Percentiles rank a stretch among this genome's conserved stretches.
Evolutionary conservation across 371 early-diverging fungal species (phyloP).

Genomic region (Batkoa obscura): DNA sequence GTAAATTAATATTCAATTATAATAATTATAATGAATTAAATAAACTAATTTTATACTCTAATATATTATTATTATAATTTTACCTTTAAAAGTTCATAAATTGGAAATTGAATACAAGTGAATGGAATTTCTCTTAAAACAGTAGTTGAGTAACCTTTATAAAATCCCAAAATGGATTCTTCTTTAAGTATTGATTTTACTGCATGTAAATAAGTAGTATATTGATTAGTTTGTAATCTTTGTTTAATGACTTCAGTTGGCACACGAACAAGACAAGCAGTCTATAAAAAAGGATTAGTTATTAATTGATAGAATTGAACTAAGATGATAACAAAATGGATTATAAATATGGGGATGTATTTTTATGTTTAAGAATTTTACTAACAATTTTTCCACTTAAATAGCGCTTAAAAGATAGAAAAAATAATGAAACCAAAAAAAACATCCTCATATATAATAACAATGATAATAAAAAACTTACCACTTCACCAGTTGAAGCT

Average conservation of each 20-base stretch:
- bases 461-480: constrained; percentile 15
- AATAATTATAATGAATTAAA: neutral
- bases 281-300: constrained; percentile 28
- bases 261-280: constrained; percentile 81
- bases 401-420: too few relatives aligned
- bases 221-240: constrained; percentile 81
- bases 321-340: too few relatives aligned
- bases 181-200: constrained; percentile 29
- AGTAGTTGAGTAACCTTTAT: constrained; percentile 78
- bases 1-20: neutral
- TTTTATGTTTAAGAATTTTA: too few relatives aligned
- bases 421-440: too few relatives aligned
- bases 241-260: constrained; percentile 93
- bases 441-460: neutral
- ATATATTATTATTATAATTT: too few relatives aligned
- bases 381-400: too few relatives aligned
- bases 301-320: too few relatives aligned
- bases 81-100: constrained; percentile 78
- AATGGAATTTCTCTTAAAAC: constrained; percentile 90
- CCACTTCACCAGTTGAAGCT: constrained; percentile 81
- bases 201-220: constrained; percentile 32
- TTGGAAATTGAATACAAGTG: constrained; percentile 86
- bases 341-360: too few relatives aligned
- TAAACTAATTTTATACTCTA: too few relatives aligned
- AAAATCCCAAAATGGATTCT: constrained; percentile 74